Evolutionary conservation across 2,329 filamentous ascomycete genomes (phyloP).

Genomic region (Microdochium paspali): DNA sequence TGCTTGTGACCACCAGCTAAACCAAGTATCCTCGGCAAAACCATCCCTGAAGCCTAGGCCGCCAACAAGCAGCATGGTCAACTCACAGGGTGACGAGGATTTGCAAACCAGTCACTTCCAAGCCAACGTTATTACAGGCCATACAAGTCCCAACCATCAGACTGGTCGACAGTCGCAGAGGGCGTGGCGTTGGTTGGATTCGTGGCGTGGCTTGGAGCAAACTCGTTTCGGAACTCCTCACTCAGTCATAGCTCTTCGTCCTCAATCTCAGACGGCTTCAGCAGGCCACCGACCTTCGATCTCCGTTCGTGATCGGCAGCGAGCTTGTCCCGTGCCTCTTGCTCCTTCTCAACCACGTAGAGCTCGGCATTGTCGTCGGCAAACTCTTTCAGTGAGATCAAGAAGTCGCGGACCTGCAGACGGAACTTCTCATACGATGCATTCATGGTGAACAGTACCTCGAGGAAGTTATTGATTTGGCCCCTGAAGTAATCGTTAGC

Average conservation of each 20-base stretch:
- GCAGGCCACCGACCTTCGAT: constrained; percentile 87
- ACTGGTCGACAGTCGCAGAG: constrained; percentile 9
- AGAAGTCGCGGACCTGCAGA: constrained; percentile 88
- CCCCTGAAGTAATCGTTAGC: constrained; percentile 42
- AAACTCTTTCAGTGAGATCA: constrained; percentile 96
- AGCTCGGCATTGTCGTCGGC: constrained; percentile 91
- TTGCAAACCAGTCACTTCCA: not conserved
- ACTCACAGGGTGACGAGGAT: no score
- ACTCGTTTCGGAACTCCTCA: constrained; percentile 56
- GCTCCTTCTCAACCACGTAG: constrained; percentile 89
- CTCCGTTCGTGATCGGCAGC: constrained; percentile 83
- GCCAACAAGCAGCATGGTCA: no score
- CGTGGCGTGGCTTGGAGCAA: constrained; percentile 29
- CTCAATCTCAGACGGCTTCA: constrained; percentile 96
- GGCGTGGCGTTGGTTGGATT: constrained; percentile 12
- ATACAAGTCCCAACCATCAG: constrained; percentile 23
- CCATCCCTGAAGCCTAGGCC: no score
- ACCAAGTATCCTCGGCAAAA: not conserved
- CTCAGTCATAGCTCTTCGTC: constrained; percentile 81
- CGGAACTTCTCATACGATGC: constrained; percentile 92
- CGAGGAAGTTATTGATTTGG: constrained; percentile 85
- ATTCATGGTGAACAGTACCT: constrained; percentile 81
- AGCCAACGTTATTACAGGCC: constrained; percentile 29
- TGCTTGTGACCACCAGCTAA: no score
- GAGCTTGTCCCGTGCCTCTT: constrained; percentile 77